Base-by-base conservation (phyloP, 1,284 basidiomycete species). In the Takashimella tepidaria region DNA sequence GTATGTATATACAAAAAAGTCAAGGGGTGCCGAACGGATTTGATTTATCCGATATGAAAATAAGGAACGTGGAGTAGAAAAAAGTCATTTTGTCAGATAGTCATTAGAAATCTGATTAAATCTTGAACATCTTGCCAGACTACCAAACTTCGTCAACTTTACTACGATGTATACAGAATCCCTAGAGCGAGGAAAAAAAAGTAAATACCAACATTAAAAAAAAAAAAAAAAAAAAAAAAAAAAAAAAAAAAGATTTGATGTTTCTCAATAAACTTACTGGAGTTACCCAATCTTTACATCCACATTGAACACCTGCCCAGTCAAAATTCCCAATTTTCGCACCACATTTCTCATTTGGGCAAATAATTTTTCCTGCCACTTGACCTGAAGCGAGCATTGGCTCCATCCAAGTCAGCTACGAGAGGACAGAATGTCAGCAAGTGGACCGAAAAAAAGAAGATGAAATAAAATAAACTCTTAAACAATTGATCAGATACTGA, bases 361-460 rank as follows among this genome's bases (percentile, higher is more conserved):
- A 98, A 1, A 83, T 63, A 54, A 98, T 87, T 79, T 92, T 93
- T 4, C 95, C 95, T 0, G 84, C 82, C 21, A 95, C 77, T 45
- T 85, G 79, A 0, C 92, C 93, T 11, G 77, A 74, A 41, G 83
- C 80, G 6, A 97, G 79, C 61, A 85, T 82, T 2, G 84, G 80
- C 53, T 89, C 84, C 95, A 98, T 98, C 95, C 95, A 98, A 63
- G 86, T 87, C 81, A 96, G 86, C 84, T 92, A n/a, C n/a, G n/a
- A n/a, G n/a, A n/a, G n/a, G n/a, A n/a, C 57, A 5, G 45, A 37
- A 21, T 48, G 40, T 54, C 52, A 45, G 37, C 27, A 50, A 49
- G 12, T n/a, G n/a, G n/a, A n/a, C n/a, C n/a, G n/a, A n/a, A n/a
- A n/a, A n/a, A n/a, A n/a, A n/a, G n/a, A n/a, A n/a, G n/a, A n/a